These are phyloP conservation scores for Cladosporium velox DNA, from an alignment of 2,329 filamentous ascomycete species.

Conservation along the genomic window DNA sequence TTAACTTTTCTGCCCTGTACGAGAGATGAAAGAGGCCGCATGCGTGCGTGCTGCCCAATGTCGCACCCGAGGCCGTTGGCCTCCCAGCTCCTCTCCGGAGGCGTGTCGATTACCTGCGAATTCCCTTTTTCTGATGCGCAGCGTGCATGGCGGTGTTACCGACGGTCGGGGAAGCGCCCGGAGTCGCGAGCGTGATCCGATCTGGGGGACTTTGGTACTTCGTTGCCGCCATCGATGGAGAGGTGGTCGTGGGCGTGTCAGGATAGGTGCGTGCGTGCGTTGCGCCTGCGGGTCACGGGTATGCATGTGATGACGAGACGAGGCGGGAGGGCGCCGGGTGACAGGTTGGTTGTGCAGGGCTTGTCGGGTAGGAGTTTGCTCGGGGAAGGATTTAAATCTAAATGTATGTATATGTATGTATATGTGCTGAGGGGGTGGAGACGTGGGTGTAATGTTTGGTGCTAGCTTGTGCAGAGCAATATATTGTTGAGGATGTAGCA, in stretches of 20 bases:
- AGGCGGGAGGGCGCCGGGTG: background rate
- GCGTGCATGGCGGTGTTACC: background rate
- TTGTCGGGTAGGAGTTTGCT: background rate
- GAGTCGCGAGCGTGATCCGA: background rate
- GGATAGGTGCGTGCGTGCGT: background rate
- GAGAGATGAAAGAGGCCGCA: background rate
- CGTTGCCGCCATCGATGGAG: background rate
- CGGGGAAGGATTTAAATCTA: background rate
- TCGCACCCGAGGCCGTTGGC: background rate
- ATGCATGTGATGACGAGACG: conserved; percentile 1
- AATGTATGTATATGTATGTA: background rate
- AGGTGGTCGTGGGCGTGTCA: background rate
- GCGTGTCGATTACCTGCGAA: background rate
- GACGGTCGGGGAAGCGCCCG: background rate
- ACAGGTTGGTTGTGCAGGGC: background rate
- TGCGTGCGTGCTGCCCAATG: conserved; percentile 1
- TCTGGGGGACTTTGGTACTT: background rate
- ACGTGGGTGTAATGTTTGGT: background rate
- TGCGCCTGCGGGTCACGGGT: background rate
- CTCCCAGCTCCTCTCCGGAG: too few species aligned
- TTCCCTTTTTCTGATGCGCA: background rate
- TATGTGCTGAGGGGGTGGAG: background rate
- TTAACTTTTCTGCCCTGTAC: background rate
- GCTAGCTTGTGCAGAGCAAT: background rate
- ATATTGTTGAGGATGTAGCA: background rate